These are phyloP conservation scores for Cystobasidium ongulense DNA, from an alignment of 768 basidiomycete species.

Conservation along the genomic window DNA sequence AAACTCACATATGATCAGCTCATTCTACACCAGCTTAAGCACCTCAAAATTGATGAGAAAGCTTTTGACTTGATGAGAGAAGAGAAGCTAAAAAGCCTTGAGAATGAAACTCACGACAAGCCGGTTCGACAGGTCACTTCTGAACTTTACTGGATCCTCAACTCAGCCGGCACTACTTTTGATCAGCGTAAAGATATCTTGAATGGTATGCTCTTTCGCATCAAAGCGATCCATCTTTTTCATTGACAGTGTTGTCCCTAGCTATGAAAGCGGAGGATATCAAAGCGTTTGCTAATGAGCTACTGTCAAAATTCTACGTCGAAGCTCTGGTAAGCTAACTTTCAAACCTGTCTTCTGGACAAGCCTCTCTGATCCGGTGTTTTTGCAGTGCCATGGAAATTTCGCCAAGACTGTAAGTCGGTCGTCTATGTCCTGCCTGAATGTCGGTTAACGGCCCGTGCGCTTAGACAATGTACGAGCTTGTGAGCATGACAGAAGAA, in stretches of 20 bases:
- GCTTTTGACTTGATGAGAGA: slow-evolving; percentile 73
- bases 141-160: neutral
- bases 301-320: slow-evolving; percentile 60
- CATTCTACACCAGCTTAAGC: slow-evolving; percentile 24
- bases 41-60: slow-evolving; percentile 51
- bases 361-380: neutral
- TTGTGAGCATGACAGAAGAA: slow-evolving; percentile 65
- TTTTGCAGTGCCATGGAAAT: slow-evolving; percentile 57
- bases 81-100: slow-evolving; percentile 64
- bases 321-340: slow-evolving; percentile 59
- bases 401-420: slow-evolving; percentile 65
- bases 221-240: neutral
- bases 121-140: neutral
- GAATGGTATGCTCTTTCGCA: neutral
- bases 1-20: neutral
- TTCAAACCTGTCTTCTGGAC: no score
- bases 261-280: slow-evolving; percentile 61
- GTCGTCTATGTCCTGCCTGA: neutral
- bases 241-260: neutral
- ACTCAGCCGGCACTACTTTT: neutral
- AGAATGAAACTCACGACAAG: slow-evolving; percentile 50
- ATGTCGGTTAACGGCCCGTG: neutral
- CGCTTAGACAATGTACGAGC: slow-evolving; percentile 61
- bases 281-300: slow-evolving; percentile 53
- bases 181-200: neutral